Evolutionary conservation across 169 alveolate species (phyloP).

Genomic region (Eimeria necatrix): DNA sequence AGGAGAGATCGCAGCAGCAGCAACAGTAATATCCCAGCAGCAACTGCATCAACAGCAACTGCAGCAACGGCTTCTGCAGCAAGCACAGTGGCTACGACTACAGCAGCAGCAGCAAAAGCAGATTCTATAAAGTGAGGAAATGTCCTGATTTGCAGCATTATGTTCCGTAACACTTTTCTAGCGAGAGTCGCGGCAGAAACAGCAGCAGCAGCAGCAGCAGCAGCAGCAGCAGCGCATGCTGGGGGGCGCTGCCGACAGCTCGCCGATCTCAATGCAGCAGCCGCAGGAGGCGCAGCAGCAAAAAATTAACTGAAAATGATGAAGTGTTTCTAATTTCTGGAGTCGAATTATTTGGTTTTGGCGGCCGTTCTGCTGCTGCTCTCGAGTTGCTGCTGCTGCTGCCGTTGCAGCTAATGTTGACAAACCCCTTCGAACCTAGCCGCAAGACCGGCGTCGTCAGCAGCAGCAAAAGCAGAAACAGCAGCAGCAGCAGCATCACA

Average conservation of each 20-base stretch:
- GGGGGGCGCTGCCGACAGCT: neutral
- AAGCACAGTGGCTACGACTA: neutral
- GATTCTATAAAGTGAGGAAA: neutral
- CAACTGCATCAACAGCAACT: no score
- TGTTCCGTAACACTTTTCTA: no score
- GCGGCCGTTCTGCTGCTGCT: neutral
- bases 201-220: slow-evolving; percentile 23
- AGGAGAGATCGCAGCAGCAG: no score
- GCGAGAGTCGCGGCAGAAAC: no score
- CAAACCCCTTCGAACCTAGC: neutral
- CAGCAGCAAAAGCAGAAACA: slow-evolving; percentile 24
- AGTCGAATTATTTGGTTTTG: neutral
- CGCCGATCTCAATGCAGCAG: neutral
- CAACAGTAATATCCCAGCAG: no score
- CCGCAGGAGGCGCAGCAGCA: neutral
- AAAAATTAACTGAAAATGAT: neutral
- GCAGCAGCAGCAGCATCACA: slow-evolving; percentile 43
- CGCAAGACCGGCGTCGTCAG: neutral
- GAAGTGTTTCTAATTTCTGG: no score
- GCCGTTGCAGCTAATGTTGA: neutral
- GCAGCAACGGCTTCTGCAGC: neutral
- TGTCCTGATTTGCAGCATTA: neutral
- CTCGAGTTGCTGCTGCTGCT: neutral
- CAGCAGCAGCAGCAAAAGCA: neutral
- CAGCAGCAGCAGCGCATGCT: slow-evolving; percentile 47